Evolutionary conservation across 139 green algal species (phyloP).

Genomic region (Astrephomene gubernaculifera): DNA sequence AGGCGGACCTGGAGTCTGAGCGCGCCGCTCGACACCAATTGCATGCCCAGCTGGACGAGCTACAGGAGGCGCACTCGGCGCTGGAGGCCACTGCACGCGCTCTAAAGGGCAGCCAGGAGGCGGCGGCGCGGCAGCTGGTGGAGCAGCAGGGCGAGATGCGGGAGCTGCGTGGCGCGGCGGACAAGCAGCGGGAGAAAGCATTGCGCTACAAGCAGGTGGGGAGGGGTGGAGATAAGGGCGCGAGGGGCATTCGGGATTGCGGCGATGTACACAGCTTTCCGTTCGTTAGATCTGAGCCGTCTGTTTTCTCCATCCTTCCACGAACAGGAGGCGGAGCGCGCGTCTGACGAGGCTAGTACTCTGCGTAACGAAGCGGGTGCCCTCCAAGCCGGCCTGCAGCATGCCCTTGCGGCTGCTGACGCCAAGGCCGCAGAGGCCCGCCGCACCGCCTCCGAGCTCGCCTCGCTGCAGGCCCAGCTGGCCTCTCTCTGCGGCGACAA

Average conservation of each 20-base stretch:
- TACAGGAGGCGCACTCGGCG: slow-evolving; percentile 21
- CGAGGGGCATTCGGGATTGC: neutral
- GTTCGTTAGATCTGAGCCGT: neutral
- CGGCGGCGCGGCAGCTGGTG: slow-evolving; percentile 27
- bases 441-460: no score
- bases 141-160: slow-evolving; percentile 10
- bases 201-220: slow-evolving; percentile 40
- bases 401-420: neutral
- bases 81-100: slow-evolving; percentile 20
- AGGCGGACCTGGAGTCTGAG: slow-evolving; percentile 33
- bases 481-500: no score
- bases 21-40: slow-evolving; percentile 3
- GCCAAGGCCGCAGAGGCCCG: no score
- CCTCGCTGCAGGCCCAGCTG: no score
- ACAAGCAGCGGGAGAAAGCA: slow-evolving; percentile 39
- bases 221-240: neutral
- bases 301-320: neutral
- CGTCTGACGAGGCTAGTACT: neutral
- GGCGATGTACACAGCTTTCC: no score
- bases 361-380: neutral
- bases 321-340: neutral
- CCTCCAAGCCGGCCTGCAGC: neutral
- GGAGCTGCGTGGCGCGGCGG: slow-evolving; percentile 5
- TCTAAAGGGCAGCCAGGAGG: slow-evolving; percentile 31
- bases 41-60: neutral